phyloP scores from a whole-genome alignment of 441 rosid species.

The Dalechampia spathulata region DNA sequence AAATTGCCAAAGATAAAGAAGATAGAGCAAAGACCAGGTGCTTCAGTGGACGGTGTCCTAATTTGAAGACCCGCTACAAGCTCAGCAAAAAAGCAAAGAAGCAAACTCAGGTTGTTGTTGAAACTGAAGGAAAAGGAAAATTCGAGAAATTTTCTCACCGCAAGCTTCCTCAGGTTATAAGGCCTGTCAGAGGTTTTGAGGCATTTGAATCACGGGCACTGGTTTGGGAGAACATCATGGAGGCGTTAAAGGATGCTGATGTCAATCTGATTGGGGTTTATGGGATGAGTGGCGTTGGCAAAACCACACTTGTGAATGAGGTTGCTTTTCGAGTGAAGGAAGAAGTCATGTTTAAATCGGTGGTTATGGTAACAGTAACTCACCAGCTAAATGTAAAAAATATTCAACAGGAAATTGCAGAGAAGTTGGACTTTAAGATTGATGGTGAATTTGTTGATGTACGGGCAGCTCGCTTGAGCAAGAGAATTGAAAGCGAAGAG shows the following conservation, averaged over 20 bases:
- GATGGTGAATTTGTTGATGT: not conserved
- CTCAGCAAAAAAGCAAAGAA: not conserved
- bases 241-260: not conserved
- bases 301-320: not conserved
- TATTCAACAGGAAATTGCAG: not conserved
- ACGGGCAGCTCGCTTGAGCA: not conserved
- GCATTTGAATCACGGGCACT: not conserved
- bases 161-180: not conserved
- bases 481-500: not conserved
- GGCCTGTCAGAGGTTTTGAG: not conserved
- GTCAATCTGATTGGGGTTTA: not conserved
- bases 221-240: not conserved
- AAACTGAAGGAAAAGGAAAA: not conserved
- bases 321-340: not conserved
- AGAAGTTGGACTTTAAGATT: not conserved
- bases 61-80: not conserved
- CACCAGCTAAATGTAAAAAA: not conserved
- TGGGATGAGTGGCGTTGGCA: not conserved
- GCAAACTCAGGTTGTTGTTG: not conserved
- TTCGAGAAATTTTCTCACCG: not conserved
- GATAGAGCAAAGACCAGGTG: not conserved
- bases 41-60: not conserved
- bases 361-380: not conserved
- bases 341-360: not conserved
- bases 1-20: not conserved